Conservation (phyloP, 2,329 filamentous ascomycete genomes). For the Xylariaceae sp. region DNA sequence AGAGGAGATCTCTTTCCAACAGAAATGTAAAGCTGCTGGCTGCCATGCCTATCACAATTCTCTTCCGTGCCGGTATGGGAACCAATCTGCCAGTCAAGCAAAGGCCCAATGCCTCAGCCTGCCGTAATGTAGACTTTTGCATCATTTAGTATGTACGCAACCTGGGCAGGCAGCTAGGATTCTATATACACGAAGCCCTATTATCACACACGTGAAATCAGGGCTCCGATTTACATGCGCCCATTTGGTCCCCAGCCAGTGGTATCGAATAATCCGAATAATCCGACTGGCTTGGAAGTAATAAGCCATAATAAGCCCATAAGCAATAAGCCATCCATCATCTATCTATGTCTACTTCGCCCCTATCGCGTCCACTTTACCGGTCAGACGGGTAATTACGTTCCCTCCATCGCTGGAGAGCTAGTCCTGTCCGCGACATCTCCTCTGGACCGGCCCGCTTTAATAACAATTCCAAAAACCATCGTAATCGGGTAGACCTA, state of each 20-base stretch:
- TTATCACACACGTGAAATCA: not conserved
- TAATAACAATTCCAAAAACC: conserved; percentile 39
- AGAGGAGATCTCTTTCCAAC: conserved; percentile 30
- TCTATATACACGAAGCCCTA: conserved; percentile 22
- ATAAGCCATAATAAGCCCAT: not conserved
- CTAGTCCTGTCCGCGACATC: conserved; percentile 28
- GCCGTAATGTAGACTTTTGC: conserved; percentile 3
- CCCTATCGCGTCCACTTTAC: not conserved
- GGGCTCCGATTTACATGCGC: too few species aligned
- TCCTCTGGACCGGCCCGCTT: conserved; percentile 28
- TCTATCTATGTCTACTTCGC: too few species aligned
- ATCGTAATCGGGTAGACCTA: conserved; percentile 39
- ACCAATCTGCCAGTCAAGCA: conserved; percentile 11
- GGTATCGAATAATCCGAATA: not conserved
- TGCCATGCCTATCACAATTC: conserved; percentile 27
- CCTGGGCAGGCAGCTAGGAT: too few species aligned
- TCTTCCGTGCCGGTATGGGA: conserved; percentile 10
- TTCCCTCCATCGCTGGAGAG: conserved; percentile 26
- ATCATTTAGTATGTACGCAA: conserved; percentile 8
- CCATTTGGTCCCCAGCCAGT: not conserved
- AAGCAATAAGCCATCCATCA: conserved; percentile 1
- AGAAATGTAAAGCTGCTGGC: conserved; percentile 29
- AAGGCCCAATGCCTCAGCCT: conserved; percentile 1
- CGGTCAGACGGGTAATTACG: conserved; percentile 12
- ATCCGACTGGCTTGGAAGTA: not conserved